phyloP scores from a whole-genome alignment of 2,329 filamentous ascomycete genomes.

The Huntiella moniliformis region DNA sequence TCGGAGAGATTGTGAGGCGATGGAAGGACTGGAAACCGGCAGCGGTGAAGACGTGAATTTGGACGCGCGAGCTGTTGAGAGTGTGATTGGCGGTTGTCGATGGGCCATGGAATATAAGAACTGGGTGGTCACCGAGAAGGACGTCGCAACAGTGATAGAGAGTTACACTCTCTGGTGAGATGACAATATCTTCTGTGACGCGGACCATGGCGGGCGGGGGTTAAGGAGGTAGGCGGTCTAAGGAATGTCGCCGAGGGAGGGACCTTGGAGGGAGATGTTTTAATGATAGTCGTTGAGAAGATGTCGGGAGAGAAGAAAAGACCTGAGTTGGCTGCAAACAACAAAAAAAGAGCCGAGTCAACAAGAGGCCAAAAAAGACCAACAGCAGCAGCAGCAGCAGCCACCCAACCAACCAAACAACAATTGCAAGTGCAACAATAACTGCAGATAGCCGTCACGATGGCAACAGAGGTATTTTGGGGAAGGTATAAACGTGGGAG shows the following conservation, averaged over 20 bases:
- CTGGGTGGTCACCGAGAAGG: slow-evolving; percentile 57
- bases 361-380: too few relatives aligned
- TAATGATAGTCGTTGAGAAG: too few relatives aligned
- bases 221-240: background rate
- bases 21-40: slow-evolving; percentile 81
- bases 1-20: slow-evolving; percentile 81
- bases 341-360: too few relatives aligned
- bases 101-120: slow-evolving; percentile 82
- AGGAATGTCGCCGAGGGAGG: background rate
- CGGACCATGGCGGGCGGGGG: slow-evolving; percentile 48
- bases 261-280: too few relatives aligned
- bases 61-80: slow-evolving; percentile 78
- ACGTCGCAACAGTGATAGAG: slow-evolving; percentile 84
- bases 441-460: too few relatives aligned
- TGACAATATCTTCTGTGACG: slow-evolving; percentile 56
- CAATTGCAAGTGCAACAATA: too few relatives aligned
- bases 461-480: too few relatives aligned
- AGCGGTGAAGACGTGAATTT: slow-evolving; percentile 78
- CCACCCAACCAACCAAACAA: too few relatives aligned
- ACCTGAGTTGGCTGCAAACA: too few relatives aligned
- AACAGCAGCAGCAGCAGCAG: too few relatives aligned
- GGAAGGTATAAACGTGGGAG: too few relatives aligned
- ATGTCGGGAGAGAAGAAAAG: too few relatives aligned
- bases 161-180: slow-evolving; percentile 63
- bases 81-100: slow-evolving; percentile 77